Evolutionary conservation across 768 basidiomycete species (phyloP), one percentile per base, ranked within the genome.

Genomic region (Chalciporus sphaerocephalus): DNA sequence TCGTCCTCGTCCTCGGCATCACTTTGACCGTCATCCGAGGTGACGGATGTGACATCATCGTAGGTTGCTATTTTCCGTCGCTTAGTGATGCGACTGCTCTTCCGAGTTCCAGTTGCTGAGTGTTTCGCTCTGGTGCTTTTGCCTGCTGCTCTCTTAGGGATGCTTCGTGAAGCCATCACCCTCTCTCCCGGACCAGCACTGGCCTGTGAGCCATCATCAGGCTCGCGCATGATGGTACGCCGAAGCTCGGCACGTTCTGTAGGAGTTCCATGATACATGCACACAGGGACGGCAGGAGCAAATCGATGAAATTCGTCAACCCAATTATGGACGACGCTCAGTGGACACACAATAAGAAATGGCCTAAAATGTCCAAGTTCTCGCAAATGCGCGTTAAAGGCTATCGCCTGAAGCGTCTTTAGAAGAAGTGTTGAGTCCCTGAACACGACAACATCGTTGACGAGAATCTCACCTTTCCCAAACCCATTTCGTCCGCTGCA

Each of bases 311-410:
- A 96, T 60, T 97, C 93, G 40, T 82, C 78, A 3, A 75, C 68
- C 93, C 94, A 97, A 55, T 94, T 95, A 57, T 93, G 85, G 13
- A 97, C 68, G 11, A 98, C 95, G 36, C 91, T 92, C 1, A 98
- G 78, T 0, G 96, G 96, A 51, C 91, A 92, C 16, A 97, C 92
- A 46, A 99, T 68, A 20, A 99, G 75, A 65, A 94, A 88, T 0
- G 91, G 89, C 13, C 79, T 76, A 48, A 73, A 74, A 37, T 86
- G 80, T 4, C 79, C 73, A 44, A 80, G 70, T 45, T 87, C 84
- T 23, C 91, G 83, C 1, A 99, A 74, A 65, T 93, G 86, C 0
- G 94, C 94, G 47, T 90, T 80, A 64, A 98, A 96, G 0, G 94
- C 81, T 35, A 99, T 99, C 0, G 84, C 89, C 74, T 99, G 96